These are phyloP conservation scores for Vitis vinifera DNA, from an alignment of 164 flowering plant species.

Conservation along the genomic window DNA sequence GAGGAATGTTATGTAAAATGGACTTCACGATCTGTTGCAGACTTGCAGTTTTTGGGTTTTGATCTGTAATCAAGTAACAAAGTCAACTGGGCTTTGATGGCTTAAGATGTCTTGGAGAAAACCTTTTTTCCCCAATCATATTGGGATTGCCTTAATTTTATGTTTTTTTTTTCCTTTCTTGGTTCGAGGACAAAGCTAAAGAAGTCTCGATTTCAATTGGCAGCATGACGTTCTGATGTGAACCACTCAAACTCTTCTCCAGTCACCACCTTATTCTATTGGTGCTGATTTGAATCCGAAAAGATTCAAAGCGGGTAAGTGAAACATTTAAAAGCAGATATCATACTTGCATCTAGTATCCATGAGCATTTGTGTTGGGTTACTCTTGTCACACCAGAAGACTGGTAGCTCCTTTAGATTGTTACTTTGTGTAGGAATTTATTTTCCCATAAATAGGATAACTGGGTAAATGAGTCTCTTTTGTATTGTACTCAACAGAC, in stretches of 20 bases:
- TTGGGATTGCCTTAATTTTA: neutral
- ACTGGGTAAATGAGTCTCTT: no score
- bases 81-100: neutral
- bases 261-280: constrained; percentile 54
- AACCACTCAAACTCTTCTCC: constrained; percentile 44
- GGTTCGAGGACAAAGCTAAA: constrained; percentile 67
- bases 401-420: no score
- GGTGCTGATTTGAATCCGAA: constrained; percentile 29
- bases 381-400: no score
- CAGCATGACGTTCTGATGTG: constrained; percentile 75
- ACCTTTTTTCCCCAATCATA: neutral
- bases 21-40: neutral
- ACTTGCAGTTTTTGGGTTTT: no score
- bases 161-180: neutral
- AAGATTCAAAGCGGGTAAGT: no score
- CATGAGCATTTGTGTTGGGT: no score
- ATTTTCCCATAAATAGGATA: no score
- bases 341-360: no score
- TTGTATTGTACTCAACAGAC: no score
- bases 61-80: neutral
- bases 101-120: neutral
- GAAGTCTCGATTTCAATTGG: constrained; percentile 84
- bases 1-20: constrained; percentile 56
- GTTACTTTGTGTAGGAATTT: no score
- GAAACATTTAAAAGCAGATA: no score